Evolutionary conservation across 176 grass and related monocot genomes (phyloP).

Genomic region (Poa annua): DNA sequence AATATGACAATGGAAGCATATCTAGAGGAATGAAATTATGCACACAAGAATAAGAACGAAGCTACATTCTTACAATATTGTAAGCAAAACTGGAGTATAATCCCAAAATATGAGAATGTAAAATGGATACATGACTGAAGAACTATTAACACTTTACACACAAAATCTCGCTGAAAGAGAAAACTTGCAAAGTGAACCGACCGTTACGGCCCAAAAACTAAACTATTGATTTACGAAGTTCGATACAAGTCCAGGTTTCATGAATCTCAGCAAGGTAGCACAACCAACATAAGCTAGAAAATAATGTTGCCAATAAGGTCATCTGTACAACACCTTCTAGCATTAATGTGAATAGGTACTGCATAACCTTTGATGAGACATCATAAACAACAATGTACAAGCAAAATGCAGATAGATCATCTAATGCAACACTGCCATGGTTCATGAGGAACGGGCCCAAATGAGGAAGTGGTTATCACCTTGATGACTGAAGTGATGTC

Average conservation of each 20-base stretch:
- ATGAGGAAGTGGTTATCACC: constrained; percentile 43
- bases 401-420: not conserved
- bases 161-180: not conserved
- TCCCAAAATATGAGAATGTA: not conserved
- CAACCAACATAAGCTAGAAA: too few species aligned
- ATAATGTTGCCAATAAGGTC: too few species aligned
- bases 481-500: constrained; percentile 63
- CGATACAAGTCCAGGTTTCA: too few species aligned
- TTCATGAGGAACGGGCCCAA: not conserved
- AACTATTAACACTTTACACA: not conserved
- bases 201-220: too few species aligned
- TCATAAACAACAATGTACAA: not conserved
- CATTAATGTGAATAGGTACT: not conserved
- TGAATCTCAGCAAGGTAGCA: too few species aligned
- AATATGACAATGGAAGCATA: not conserved
- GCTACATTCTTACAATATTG: not conserved
- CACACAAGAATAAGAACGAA: not conserved
- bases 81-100: constrained; percentile 2
- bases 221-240: too few species aligned
- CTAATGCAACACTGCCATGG: not conserved
- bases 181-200: too few species aligned
- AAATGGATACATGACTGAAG: not conserved
- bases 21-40: not conserved
- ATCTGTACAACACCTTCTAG: too few species aligned
- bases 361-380: not conserved